These are phyloP conservation scores for Nemania sp. DNA, from an alignment of 2,329 filamentous ascomycete genomes.

Conservation along the genomic window DNA sequence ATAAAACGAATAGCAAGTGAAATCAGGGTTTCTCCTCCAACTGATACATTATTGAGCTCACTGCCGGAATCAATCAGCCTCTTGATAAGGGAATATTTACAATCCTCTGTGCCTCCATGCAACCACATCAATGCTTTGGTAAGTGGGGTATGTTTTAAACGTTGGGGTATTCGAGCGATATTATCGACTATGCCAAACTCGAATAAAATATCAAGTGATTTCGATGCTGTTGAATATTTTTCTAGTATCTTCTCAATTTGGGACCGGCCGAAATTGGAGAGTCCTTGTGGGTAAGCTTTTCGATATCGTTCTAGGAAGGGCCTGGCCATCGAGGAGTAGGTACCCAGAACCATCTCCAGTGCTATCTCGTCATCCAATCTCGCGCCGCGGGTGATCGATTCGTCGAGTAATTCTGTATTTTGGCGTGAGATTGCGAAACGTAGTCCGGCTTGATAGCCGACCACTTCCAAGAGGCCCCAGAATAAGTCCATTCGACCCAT, in stretches of 20 bases:
- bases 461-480: neutral
- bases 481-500: neutral
- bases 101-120: too few relatives aligned
- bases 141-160: too few relatives aligned
- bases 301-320: constrained; percentile 6
- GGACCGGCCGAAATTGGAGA: neutral
- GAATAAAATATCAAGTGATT: neutral
- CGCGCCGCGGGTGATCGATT: neutral
- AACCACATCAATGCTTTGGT: too few relatives aligned
- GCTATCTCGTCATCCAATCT: neutral
- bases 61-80: neutral
- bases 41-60: neutral
- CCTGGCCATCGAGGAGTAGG: neutral
- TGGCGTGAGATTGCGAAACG: neutral
- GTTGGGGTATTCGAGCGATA: too few relatives aligned
- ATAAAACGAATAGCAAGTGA: neutral
- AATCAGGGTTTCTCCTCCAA: too few relatives aligned
- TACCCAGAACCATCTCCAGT: fast-evolving
- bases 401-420: neutral
- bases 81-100: too few relatives aligned
- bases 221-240: neutral
- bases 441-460: neutral
- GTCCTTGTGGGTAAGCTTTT: neutral
- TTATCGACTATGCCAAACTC: neutral
- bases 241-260: too few relatives aligned